Evolutionary conservation across 2,329 filamentous ascomycete species (phyloP).

Genomic region (Apiospora koreana): DNA sequence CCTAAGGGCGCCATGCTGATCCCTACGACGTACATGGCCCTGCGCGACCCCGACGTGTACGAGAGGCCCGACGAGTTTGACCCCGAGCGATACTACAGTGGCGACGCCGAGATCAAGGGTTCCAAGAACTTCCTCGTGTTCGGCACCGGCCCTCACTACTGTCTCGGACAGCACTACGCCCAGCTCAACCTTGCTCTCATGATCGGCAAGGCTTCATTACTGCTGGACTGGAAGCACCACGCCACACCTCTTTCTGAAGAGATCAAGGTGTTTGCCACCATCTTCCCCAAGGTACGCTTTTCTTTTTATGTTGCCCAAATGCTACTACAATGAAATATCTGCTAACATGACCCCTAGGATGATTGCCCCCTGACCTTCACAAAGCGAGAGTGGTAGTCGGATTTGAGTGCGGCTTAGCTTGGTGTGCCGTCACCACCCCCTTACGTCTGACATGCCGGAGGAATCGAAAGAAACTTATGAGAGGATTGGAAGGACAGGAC

Average conservation of each 20-base stretch:
- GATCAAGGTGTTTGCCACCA: conserved; percentile 97
- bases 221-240: conserved; percentile 88
- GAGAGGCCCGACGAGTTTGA: conserved; percentile 85
- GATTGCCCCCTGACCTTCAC: conserved; percentile 79
- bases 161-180: conserved; percentile 90
- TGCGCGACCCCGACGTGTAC: conserved; percentile 92
- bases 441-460: not conserved
- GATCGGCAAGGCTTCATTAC: conserved; percentile 85
- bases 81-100: conserved; percentile 87
- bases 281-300: conserved; percentile 84
- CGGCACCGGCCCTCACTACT: conserved; percentile 94
- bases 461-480: not conserved
- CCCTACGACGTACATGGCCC: conserved; percentile 84
- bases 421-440: not conserved
- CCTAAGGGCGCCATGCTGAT: conserved; percentile 95
- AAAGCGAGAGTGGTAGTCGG: conserved; percentile 47
- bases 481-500: not conserved
- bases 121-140: conserved; percentile 97
- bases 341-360: conserved; percentile 57
- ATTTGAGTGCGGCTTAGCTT: not conserved
- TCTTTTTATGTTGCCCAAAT: conserved; percentile 20
- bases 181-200: conserved; percentile 85
- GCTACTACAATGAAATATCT: conserved; percentile 13
- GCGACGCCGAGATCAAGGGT: conserved; percentile 81
- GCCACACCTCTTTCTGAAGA: conserved; percentile 83